Conservation (phyloP, 129 eudicot genomes). For the Lactuca sativa region DNA sequence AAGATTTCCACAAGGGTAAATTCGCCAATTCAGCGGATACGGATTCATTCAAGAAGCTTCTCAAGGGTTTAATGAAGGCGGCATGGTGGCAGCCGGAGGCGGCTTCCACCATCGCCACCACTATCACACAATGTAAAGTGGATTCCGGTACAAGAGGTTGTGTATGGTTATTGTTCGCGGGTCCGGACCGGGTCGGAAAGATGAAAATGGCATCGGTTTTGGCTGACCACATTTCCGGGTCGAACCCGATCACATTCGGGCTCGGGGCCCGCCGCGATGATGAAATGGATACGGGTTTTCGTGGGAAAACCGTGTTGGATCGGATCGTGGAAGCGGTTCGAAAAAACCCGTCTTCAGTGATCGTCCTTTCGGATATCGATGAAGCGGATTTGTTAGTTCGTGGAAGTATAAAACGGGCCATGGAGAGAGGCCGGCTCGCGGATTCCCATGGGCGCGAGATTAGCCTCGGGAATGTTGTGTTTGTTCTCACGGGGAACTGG, state of each 20-base stretch:
- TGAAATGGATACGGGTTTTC: conserved; percentile 53
- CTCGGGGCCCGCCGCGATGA: conserved; percentile 67
- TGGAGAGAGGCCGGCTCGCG: conserved; percentile 76
- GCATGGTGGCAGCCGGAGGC: conserved; percentile 99
- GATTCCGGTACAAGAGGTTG: conserved; percentile 60
- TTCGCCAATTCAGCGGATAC: conserved; percentile 61
- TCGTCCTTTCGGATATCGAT: conserved; percentile 76
- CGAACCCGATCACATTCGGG: conserved; percentile 53
- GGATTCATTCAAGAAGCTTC: conserved; percentile 82
- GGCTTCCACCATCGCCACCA: conserved; percentile 77
- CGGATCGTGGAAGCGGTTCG: conserved; percentile 82
- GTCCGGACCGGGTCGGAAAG: conserved; percentile 88
- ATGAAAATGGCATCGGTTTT: conserved; percentile 83
- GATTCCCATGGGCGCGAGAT: conserved; percentile 93
- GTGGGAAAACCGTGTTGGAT: conserved; percentile 82
- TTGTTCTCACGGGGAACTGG: conserved; percentile 85
- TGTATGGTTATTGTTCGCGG: conserved; percentile 77
- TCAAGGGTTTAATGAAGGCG: conserved; percentile 78
- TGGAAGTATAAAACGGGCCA: conserved; percentile 74
- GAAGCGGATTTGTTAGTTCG: conserved; percentile 84
- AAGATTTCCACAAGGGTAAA: conserved; percentile 43
- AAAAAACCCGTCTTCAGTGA: conserved; percentile 76
- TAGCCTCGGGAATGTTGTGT: conserved; percentile 81
- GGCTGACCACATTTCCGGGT: conserved; percentile 66
- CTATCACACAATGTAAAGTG: conserved; percentile 65